Evolutionary conservation across 2,329 filamentous ascomycete species (phyloP), one percentile per base, ranked within the genome.

Genomic region (Colletotrichum tamarilloi): DNA sequence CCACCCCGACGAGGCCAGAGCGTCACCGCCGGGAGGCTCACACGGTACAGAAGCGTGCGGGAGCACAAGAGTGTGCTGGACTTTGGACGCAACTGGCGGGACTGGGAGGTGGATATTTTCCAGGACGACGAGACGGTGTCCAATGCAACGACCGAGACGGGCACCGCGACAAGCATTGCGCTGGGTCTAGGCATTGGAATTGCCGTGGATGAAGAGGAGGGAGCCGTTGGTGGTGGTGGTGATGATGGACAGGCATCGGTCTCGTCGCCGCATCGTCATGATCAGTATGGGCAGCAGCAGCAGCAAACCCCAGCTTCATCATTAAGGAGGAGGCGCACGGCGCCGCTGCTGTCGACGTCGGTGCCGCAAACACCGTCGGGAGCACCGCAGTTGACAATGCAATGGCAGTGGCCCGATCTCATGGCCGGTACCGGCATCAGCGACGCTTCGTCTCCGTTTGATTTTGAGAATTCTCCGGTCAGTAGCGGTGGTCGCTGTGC

Each of bases 71-170:
- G 67, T 62, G 60, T 73, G 35, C 49, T 73, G 56, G 71, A 73
- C 30, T 73, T 73, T 73, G 71, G 71, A 35, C 67, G 62, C 28
- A 56, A 73, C 62, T 73, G 71, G 71, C 56, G 67, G 67, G 71
- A 73, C 49, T 73, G 71, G 71, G 71, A 73, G 16, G 71, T 73
- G 67, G 67, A 73, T 19, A 73, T 73, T 30, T 73, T 73, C 26
- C 71, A 46, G 35, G 71, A 73, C 22, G 71, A 73, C 19, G 71
- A 73, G n/a, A 55, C 67, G 19, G 67, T 49, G 62, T 73, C 71
- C 60, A 73, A 70, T 66, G 71, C 71, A 56, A 73, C 71, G 71
- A 71, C 71, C 67, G 71, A 73, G 62, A 73, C 71, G 28, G 71
- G 67, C 19, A 71, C 71, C 28, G 71, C 67, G 62, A 71, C 71